Base-by-base conservation (phyloP, 2,329 filamentous ascomycete species). In the Cladosporium velox region DNA sequence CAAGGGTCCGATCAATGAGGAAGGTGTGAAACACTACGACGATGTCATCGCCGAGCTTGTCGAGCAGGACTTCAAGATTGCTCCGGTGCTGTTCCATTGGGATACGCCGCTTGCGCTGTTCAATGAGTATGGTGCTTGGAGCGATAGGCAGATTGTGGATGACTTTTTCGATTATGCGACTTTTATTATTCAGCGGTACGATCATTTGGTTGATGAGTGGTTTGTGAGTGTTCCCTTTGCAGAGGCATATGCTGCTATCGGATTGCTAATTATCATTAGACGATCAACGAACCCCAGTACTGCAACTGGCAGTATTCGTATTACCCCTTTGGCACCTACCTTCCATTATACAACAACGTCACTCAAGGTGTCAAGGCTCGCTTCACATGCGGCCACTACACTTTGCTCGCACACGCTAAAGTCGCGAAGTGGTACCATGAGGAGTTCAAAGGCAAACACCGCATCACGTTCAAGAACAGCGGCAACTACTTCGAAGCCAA, bases 51-150 rank as follows among this genome's bases (percentile, higher is more conserved):
- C 82, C 34, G 78, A 76, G 14, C 72, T 78, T 10, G 71, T 82
- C 0, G 72, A 79, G 38, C 76, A 79, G 7, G 79, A 78, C 1
- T 79, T 85, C 65, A 75, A 76, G 52, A 82, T 82, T 1, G 73
- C 77, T 0, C 78, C 83, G 3, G 84, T 83, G 0, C 74, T 85
- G 35, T 80, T 78, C 61, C 81, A 83, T 67, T 82, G 79, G 79
- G 80, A 84, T 66, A 70, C 75, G 18, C 79, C 79, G 21, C 60
- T 71, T 21, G 64, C 59, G 15, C 67, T 80, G 3, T 72, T 79
- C 58, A 77, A 81, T 58, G 69, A 73, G 14, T 81, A 81, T 59
- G 78, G 79, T n/a, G 78, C 74, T 11, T 80, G 78, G 72, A 71
- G 77, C 15, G 71, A 76, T 66, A 68, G 72, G 12, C 75, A 79